Percentiles rank a stretch among this genome's conserved stretches.
Conservation (phyloP, 495 filamentous ascomycete genomes). For the Penicillium tannophilum region DNA sequence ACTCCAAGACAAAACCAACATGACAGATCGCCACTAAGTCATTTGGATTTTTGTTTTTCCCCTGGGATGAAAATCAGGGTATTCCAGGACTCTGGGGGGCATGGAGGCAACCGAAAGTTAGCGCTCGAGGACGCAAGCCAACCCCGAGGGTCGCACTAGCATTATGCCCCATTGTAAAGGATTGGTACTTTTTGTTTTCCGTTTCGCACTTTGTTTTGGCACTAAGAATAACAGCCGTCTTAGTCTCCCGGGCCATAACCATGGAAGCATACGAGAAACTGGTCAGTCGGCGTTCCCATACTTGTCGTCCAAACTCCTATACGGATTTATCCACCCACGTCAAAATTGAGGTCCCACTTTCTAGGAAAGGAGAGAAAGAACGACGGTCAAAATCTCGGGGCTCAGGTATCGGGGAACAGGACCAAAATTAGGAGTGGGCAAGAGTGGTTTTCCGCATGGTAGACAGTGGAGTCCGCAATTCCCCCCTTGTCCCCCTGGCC, state of each 20-base stretch:
- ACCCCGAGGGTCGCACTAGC: constrained; percentile 2
- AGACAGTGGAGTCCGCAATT: constrained; percentile 4
- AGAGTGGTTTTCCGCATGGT: constrained; percentile 1
- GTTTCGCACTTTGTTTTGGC: background rate
- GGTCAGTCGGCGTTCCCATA: background rate
- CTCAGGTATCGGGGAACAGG: background rate
- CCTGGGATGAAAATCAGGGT: background rate
- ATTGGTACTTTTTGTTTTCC: background rate
- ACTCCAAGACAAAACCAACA: constrained; percentile 10
- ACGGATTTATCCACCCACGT: background rate
- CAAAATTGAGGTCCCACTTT: background rate
- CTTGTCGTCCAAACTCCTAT: background rate
- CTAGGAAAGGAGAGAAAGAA: background rate
- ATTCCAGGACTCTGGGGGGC: background rate
- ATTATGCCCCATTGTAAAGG: background rate
- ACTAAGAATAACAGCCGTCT: background rate
- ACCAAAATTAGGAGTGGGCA: background rate
- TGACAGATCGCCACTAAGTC: constrained; percentile 3
- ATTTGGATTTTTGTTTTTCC: background rate
- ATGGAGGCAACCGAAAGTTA: background rate
- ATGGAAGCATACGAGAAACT: background rate
- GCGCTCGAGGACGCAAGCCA: constrained; percentile 1
- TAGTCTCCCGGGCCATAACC: background rate
- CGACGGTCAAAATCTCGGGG: constrained; percentile 6
- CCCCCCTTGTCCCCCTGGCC: background rate